Percentiles rank a stretch among this genome's conserved stretches.
Evolutionary conservation across 2,329 filamentous ascomycete species (phyloP).

Genomic region (Sclerotinia spermophila): DNA sequence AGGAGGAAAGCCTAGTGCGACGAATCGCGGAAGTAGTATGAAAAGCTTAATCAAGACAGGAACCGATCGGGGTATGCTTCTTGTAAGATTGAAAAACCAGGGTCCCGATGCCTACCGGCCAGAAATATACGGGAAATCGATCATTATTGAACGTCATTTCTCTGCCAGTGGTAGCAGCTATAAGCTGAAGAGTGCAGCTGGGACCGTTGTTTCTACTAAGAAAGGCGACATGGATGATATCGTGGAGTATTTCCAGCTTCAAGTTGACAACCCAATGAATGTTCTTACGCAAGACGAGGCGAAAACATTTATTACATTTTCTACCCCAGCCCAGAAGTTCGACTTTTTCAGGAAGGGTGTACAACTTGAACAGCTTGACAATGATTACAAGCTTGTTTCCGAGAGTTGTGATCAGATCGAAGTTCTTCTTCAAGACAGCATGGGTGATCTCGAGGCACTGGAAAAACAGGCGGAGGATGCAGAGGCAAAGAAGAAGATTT

Average conservation of each 20-base stretch:
- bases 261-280: slow-evolving; percentile 96
- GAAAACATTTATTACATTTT: slow-evolving; percentile 84
- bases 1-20: slow-evolving; percentile 89
- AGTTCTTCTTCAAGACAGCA: slow-evolving; percentile 56
- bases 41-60: slow-evolving; percentile 92
- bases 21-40: slow-evolving; percentile 85
- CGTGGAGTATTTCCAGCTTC: slow-evolving; percentile 85
- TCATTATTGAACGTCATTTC: slow-evolving; percentile 90
- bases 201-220: slow-evolving; percentile 72
- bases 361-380: slow-evolving; percentile 85
- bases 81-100: slow-evolving; percentile 86
- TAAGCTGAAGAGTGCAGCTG: slow-evolving; percentile 74
- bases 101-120: slow-evolving; percentile 80
- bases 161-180: slow-evolving; percentile 69
- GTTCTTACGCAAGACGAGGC: slow-evolving; percentile 94
- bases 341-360: slow-evolving; percentile 95
- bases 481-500: slow-evolving; percentile 59
- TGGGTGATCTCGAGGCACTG: slow-evolving; percentile 61
- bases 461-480: slow-evolving; percentile 58
- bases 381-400: slow-evolving; percentile 82
- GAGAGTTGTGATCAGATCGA: slow-evolving; percentile 73
- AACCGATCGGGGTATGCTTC: slow-evolving; percentile 68
- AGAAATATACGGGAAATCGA: slow-evolving; percentile 77
- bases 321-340: slow-evolving; percentile 82
- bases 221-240: slow-evolving; percentile 88